These are phyloP conservation scores for Sporothrix brasiliensis DNA, from an alignment of 2,329 filamentous ascomycete genomes.

Conservation along the genomic window DNA sequence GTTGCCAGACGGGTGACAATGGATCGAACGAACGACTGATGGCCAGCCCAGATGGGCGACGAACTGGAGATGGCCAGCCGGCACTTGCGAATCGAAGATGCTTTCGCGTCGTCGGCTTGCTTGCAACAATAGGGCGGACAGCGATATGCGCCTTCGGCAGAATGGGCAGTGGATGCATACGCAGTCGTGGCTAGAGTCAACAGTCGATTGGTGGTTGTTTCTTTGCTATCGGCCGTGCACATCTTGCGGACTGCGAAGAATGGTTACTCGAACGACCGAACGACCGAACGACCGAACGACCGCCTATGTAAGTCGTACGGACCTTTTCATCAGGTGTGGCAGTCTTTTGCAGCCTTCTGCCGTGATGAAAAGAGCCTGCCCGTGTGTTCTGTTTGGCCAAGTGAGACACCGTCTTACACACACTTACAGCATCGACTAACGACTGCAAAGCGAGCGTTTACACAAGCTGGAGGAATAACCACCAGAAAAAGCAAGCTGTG, in stretches of 20 bases:
- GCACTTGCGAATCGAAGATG: conserved; percentile 22
- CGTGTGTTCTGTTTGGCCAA: conserved; percentile 22
- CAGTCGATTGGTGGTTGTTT: background rate
- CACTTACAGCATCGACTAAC: background rate
- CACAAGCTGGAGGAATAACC: background rate
- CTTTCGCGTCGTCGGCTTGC: background rate
- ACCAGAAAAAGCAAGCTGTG: background rate
- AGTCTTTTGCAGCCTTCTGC: conserved; percentile 14
- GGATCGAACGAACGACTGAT: conserved; percentile 6
- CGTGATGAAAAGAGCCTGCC: background rate
- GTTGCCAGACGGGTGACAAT: conserved; percentile 7
- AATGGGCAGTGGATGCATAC: background rate
- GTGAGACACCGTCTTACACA: conserved; percentile 23
- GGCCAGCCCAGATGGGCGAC: background rate
- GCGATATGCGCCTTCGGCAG: background rate
- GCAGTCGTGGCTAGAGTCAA: conserved; percentile 3
- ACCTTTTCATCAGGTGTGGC: background rate
- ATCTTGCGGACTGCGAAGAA: background rate
- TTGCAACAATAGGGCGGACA: background rate
- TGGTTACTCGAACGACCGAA: conserved; percentile 21
- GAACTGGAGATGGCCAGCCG: background rate
- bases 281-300: conserved; percentile 15
- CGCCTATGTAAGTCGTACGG: no score
- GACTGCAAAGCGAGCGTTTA: background rate
- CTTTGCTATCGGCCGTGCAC: conserved; percentile 23